A percentile compares a stretch with the other conserved stretches of the same genome.
Conservation (phyloP, 2,329 filamentous ascomycete species). For the Penicillium sp. region DNA sequence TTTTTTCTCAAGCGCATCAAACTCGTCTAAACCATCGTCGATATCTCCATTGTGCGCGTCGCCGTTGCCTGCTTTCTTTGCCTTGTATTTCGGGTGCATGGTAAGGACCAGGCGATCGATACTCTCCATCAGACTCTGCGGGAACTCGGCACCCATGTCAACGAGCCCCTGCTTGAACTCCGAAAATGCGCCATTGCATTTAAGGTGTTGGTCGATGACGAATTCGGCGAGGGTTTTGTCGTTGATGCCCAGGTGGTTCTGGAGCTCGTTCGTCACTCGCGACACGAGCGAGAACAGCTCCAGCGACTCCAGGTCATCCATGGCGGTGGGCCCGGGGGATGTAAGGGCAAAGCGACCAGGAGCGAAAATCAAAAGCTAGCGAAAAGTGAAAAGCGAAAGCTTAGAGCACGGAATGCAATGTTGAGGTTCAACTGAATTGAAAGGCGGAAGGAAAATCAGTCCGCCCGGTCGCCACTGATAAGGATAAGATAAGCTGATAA, state of each 20-base stretch:
- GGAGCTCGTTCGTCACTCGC: conserved; percentile 88
- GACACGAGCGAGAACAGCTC: conserved; percentile 93
- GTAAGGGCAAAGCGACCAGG: not conserved
- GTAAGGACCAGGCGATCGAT: conserved; percentile 84
- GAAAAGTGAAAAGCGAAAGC: not conserved
- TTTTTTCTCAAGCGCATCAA: conserved; percentile 64
- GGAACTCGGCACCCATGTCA: conserved; percentile 78
- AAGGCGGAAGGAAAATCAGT: conserved; percentile 43
- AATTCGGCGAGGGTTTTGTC: conserved; percentile 97
- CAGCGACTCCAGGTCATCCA: conserved; percentile 90
- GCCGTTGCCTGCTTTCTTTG: conserved; percentile 41
- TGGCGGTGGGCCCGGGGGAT: conserved; percentile 37
- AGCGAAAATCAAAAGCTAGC: not conserved
- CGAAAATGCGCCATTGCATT: conserved; percentile 63
- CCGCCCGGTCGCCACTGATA: conserved; percentile 34
- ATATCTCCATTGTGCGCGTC: conserved; percentile 41
- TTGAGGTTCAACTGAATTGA: not conserved
- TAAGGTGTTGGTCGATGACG: conserved; percentile 83
- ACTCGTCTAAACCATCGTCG: conserved; percentile 45
- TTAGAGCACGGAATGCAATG: not conserved
- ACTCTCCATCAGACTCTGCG: conserved; percentile 82
- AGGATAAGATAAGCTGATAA: conserved; percentile 20
- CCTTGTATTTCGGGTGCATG: conserved; percentile 88
- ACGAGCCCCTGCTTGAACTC: conserved; percentile 77
- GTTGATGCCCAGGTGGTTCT: conserved; percentile 87